These are phyloP conservation scores for Phylloporus sp. DNA, from an alignment of 768 basidiomycete species.

Conservation along the genomic window DNA sequence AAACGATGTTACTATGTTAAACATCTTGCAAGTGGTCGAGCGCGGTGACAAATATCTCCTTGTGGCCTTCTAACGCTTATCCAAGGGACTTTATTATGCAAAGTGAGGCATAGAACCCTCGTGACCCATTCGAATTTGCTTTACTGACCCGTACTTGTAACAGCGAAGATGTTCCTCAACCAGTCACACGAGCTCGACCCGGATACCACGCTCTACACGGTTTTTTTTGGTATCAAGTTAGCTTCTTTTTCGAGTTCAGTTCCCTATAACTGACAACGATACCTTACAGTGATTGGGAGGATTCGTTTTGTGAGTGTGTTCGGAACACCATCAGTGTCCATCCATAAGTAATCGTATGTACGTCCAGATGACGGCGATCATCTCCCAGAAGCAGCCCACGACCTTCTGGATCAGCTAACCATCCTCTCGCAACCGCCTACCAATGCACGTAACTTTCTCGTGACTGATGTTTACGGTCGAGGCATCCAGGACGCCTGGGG, in stretches of 20 bases:
- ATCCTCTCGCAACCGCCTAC: slow-evolving; percentile 48
- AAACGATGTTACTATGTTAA: not conserved
- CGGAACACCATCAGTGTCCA: not conserved
- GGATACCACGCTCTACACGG: slow-evolving; percentile 44
- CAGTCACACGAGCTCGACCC: slow-evolving; percentile 44
- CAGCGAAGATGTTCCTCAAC: slow-evolving; percentile 43
- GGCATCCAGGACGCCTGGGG: slow-evolving; percentile 39
- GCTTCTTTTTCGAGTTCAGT: slow-evolving; percentile 6
- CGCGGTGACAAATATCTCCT: slow-evolving; percentile 43
- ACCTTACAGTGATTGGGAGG: slow-evolving; percentile 38
- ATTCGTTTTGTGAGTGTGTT: slow-evolving; percentile 35
- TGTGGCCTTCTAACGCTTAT: slow-evolving; percentile 51
- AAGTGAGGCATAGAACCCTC: slow-evolving; percentile 26
- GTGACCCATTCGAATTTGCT: not conserved
- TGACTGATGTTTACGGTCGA: slow-evolving; percentile 49
- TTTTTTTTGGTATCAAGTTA: slow-evolving; percentile 57
- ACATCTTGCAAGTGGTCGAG: slow-evolving; percentile 29
- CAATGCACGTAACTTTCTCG: slow-evolving; percentile 46
- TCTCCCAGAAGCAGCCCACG: slow-evolving; percentile 42
- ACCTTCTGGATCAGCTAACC: slow-evolving; percentile 42
- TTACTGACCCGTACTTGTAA: not conserved
- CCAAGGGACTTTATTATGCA: slow-evolving; percentile 48
- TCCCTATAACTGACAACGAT: slow-evolving; percentile 1
- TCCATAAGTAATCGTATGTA: not conserved
- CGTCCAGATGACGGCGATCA: slow-evolving; percentile 42